phyloP scores from a whole-genome alignment of 2,329 filamentous ascomycete species.

The Helotiales sp. region DNA sequence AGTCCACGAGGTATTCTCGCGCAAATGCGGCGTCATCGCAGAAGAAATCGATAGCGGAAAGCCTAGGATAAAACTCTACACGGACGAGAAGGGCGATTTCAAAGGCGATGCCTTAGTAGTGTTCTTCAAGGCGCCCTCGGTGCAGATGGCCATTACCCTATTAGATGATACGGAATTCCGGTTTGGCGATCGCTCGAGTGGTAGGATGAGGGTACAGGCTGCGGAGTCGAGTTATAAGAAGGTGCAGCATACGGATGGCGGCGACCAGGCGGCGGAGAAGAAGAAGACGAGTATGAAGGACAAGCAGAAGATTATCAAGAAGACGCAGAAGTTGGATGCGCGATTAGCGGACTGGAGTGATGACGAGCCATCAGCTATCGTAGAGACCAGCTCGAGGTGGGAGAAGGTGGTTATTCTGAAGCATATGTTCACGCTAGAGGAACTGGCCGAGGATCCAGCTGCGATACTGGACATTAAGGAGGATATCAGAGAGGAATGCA shows the following conservation, averaged over 20 bases:
- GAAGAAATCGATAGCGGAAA: constrained; percentile 90
- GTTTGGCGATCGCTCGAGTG: constrained; percentile 56
- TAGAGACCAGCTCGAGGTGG: constrained; percentile 63
- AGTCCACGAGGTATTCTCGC: constrained; percentile 80
- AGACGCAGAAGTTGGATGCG: constrained; percentile 88
- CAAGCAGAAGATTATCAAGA: constrained; percentile 88
- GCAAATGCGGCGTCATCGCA: constrained; percentile 87
- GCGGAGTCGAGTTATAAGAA: constrained; percentile 94
- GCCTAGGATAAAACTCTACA: constrained; percentile 92
- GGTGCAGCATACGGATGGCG: constrained; percentile 66
- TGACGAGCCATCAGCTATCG: constrained; percentile 70
- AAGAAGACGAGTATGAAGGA: constrained; percentile 64
- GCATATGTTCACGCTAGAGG: constrained; percentile 88
- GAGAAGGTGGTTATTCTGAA: constrained; percentile 87
- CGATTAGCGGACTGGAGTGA: constrained; percentile 96
- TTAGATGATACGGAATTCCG: constrained; percentile 85
- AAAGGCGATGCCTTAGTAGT: constrained; percentile 94
- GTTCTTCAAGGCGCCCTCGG: constrained; percentile 95
- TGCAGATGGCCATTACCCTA: constrained; percentile 80
- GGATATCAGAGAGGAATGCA: constrained; percentile 89
- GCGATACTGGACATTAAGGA: constrained; percentile 91
- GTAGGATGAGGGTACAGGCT: constrained; percentile 78
- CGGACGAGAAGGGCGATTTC: constrained; percentile 78
- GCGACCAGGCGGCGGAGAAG: constrained; percentile 44
- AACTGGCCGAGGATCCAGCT: constrained; percentile 83